phyloP scores from a whole-genome alignment of 2,329 filamentous ascomycete genomes.

The Alternaria longipes region DNA sequence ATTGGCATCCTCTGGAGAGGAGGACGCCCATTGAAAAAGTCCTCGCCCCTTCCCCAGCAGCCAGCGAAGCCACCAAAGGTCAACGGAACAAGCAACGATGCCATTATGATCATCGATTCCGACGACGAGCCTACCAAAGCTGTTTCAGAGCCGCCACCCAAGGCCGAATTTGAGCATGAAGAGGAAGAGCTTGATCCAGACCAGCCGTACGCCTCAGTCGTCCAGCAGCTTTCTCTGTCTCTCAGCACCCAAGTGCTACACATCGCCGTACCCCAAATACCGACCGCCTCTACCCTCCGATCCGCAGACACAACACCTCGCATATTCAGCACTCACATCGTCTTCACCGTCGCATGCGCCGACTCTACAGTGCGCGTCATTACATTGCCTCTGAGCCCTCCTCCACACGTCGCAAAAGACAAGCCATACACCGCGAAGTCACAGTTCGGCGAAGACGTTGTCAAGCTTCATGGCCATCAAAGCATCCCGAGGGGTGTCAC shows the following conservation, averaged over 20 bases:
- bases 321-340: conserved; percentile 60
- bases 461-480: conserved; percentile 61
- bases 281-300: conserved; percentile 41
- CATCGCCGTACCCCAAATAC: conserved; percentile 59
- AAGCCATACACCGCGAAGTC: conserved; percentile 33
- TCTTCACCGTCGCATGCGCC: conserved; percentile 64
- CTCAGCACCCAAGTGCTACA: conserved; percentile 64
- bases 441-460: conserved; percentile 56
- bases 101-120: conserved; percentile 65
- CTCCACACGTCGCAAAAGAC: conserved; percentile 52
- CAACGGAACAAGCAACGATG: conserved; percentile 56
- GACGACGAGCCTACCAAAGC: conserved; percentile 57
- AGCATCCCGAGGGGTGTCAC: conserved; percentile 61
- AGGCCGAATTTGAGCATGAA: conserved; percentile 61
- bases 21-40: conserved; percentile 59
- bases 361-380: conserved; percentile 66
- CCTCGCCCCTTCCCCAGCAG: conserved; percentile 35
- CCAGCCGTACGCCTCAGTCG: conserved; percentile 62
- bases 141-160: conserved; percentile 27
- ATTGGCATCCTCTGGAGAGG: conserved; percentile 69
- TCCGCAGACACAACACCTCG: conserved; percentile 54
- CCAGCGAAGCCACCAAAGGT: conserved; percentile 48
- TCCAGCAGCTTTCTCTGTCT: conserved; percentile 64
- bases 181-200: conserved; percentile 68
- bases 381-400: conserved; percentile 63